Evolutionary conservation across 108 stramenopile species (phyloP).

Genomic region (Heterococcus sp.): DNA sequence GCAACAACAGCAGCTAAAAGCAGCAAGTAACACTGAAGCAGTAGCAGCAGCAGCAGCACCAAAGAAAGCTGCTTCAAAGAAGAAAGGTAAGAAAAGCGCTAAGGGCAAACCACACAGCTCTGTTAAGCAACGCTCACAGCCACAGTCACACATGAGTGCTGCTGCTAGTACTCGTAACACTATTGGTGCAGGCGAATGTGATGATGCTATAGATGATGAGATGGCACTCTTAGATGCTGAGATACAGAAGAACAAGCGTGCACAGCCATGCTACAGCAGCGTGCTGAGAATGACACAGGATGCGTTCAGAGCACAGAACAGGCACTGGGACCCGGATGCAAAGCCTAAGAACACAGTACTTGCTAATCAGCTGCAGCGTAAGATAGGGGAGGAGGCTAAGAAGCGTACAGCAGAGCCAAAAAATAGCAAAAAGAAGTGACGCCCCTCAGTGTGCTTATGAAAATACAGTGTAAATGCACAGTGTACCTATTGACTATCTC

Average conservation of each 20-base stretch:
- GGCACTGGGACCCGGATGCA: constrained; percentile 2
- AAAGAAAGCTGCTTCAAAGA: background rate
- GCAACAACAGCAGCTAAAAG: background rate
- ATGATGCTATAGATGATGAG: constrained; percentile 19
- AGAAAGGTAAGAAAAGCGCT: constrained; percentile 1
- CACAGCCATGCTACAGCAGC: constrained; percentile 33
- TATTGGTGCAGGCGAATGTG: background rate
- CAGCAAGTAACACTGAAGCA: background rate
- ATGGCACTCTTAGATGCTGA: constrained; percentile 33
- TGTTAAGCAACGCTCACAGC: background rate
- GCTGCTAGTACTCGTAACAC: background rate
- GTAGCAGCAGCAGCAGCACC: background rate
- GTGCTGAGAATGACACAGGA: constrained; percentile 12
- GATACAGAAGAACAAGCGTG: constrained; percentile 9
- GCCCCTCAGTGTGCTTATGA: background rate
- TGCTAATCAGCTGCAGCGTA: background rate
- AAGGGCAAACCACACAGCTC: background rate
- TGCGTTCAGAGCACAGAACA: constrained; percentile 20
- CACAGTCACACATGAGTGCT: background rate
- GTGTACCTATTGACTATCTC: no score
- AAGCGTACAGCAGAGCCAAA: background rate
- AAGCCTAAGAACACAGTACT: background rate
- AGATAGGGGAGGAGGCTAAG: constrained; percentile 1
- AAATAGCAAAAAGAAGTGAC: background rate
- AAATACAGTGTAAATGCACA: background rate